Evolutionary conservation across 495 filamentous ascomycete genomes (phyloP).

Genomic region (Penicillium silybi): DNA sequence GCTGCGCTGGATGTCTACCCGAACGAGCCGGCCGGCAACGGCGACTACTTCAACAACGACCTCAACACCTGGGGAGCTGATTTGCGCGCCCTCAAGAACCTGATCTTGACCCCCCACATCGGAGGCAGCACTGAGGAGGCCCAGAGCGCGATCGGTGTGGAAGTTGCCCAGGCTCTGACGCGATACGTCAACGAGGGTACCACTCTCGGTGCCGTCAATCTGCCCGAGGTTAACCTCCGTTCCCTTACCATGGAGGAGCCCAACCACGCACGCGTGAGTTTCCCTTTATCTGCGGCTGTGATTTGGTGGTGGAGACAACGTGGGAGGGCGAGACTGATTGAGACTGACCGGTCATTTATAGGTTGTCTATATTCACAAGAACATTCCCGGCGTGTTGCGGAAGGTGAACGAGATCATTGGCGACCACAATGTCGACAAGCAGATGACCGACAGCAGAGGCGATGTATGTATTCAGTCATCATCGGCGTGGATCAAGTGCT

Average conservation of each 20-base stretch:
- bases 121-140: slow-evolving; percentile 98
- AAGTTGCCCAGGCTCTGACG: slow-evolving; percentile 82
- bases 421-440: slow-evolving; percentile 97
- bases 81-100: slow-evolving; percentile 78
- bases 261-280: slow-evolving; percentile 72
- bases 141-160: slow-evolving; percentile 91
- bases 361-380: slow-evolving; percentile 93
- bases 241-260: slow-evolving; percentile 82
- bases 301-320: not conserved
- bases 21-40: slow-evolving; percentile 87
- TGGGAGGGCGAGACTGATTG: not conserved
- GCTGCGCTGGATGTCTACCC: slow-evolving; percentile 97
- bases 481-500: slow-evolving; percentile 1
- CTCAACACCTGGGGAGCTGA: slow-evolving; percentile 87
- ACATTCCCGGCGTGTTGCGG: slow-evolving; percentile 89
- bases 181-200: slow-evolving; percentile 90
- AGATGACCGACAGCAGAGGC: slow-evolving; percentile 91
- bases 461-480: slow-evolving; percentile 52
- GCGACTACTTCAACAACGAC: slow-evolving; percentile 85
- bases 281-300: not conserved
- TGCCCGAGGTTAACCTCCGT: slow-evolving; percentile 89
- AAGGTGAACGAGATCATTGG: slow-evolving; percentile 91
- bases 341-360: slow-evolving; percentile 22
- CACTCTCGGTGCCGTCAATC: slow-evolving; percentile 88
- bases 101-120: slow-evolving; percentile 95